Percentiles rank a stretch among this genome's conserved stretches.
Conservation (phyloP, 2,329 filamentous ascomycete species). For the Penicillium sp. region DNA sequence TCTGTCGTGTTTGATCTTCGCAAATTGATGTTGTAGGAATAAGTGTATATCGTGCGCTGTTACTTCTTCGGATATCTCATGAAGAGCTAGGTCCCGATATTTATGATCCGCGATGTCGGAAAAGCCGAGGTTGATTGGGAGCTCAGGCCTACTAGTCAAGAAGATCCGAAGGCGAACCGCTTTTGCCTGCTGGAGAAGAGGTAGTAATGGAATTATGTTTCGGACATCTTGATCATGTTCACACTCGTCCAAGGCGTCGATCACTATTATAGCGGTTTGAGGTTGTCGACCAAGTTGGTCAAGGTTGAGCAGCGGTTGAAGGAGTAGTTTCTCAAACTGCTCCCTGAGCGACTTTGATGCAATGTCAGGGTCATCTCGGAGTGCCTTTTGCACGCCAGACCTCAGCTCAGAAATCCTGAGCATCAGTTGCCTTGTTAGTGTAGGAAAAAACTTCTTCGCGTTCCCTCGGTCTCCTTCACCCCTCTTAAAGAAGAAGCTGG, state of each 20-base stretch:
- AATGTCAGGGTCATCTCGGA: slow-evolving; percentile 22
- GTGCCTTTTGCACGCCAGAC: slow-evolving; percentile 10
- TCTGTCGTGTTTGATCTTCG: slow-evolving; percentile 7
- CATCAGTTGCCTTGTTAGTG: slow-evolving; percentile 28
- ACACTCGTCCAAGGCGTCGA: slow-evolving; percentile 13
- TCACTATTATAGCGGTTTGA: slow-evolving; percentile 14
- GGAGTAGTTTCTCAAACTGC: slow-evolving; percentile 26
- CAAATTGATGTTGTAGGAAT: slow-evolving; percentile 14
- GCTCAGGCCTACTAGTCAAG: slow-evolving; percentile 21
- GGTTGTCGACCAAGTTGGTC: slow-evolving; percentile 1
- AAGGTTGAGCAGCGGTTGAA: slow-evolving; percentile 16
- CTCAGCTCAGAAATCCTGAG: slow-evolving; percentile 24
- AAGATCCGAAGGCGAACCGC: slow-evolving; percentile 15
- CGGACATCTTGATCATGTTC: slow-evolving; percentile 12
- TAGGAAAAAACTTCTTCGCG: slow-evolving; percentile 36
- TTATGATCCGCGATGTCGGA: slow-evolving; percentile 10
- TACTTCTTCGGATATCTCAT: slow-evolving; percentile 16
- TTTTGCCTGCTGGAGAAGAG: slow-evolving; percentile 6
- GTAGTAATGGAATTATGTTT: slow-evolving; percentile 16
- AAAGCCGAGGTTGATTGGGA: slow-evolving; percentile 18
- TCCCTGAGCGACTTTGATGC: slow-evolving; percentile 19
- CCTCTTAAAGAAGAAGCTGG: slow-evolving; percentile 43
- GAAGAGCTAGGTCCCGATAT: slow-evolving; percentile 18
- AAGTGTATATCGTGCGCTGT: slow-evolving; percentile 18
- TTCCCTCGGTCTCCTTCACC: slow-evolving; percentile 27